These are phyloP conservation scores for Syncephalastrum contaminatum DNA, from an alignment of 371 early-diverging fungal species.

Conservation along the genomic window DNA sequence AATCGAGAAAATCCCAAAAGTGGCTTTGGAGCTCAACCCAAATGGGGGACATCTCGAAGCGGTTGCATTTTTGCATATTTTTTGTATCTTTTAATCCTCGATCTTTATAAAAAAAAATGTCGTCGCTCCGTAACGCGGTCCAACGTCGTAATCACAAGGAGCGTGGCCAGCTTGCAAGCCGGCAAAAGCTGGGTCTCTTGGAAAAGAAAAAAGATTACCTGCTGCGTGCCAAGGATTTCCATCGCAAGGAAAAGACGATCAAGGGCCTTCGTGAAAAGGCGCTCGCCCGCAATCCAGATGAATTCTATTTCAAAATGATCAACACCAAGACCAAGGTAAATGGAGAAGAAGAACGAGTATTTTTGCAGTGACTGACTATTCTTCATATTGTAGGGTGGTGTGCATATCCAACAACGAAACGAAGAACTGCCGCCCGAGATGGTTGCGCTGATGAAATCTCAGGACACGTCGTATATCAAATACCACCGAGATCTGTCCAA, in stretches of 20 bases:
- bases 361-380: no score
- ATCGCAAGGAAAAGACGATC: slow-evolving; percentile 80
- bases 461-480: slow-evolving; percentile 87
- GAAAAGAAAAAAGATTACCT: slow-evolving; percentile 98
- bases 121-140: slow-evolving; percentile 78
- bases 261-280: slow-evolving; percentile 87
- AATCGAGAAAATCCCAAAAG: no score
- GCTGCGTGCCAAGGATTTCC: slow-evolving; percentile 90
- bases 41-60: no score
- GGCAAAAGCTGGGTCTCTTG: slow-evolving; percentile 78
- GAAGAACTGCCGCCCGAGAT: slow-evolving; percentile 75
- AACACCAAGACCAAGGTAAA: slow-evolving; percentile 70
- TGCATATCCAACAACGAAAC: slow-evolving; percentile 76
- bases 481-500: slow-evolving; percentile 78
- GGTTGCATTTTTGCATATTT: background rate
- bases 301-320: slow-evolving; percentile 97
- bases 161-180: slow-evolving; percentile 77
- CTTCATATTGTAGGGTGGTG: slow-evolving; percentile 59
- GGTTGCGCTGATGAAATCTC: slow-evolving; percentile 84
- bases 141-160: slow-evolving; percentile 92
- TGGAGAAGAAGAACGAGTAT: background rate
- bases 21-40: no score
- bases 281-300: slow-evolving; percentile 88
- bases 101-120: slow-evolving; percentile 36
- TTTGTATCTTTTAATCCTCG: slow-evolving; percentile 1